phyloP scores from a whole-genome alignment of 2,329 filamentous ascomycete species.

The Talaromyces sp. region DNA sequence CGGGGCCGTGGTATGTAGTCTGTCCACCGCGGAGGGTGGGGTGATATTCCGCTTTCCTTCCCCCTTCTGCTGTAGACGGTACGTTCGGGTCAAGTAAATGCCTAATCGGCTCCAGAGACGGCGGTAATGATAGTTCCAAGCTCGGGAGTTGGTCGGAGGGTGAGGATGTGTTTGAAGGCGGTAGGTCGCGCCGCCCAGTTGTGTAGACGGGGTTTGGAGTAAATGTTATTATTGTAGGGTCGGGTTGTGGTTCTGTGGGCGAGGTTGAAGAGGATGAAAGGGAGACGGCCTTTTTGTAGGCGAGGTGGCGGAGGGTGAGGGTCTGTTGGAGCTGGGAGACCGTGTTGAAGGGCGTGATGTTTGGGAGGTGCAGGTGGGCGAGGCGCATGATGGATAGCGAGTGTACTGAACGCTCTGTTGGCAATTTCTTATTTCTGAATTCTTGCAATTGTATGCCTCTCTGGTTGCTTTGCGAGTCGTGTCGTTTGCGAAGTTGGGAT shows the following conservation, averaged over 20 bases:
- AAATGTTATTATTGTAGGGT: constrained; percentile 75
- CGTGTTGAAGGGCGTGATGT: constrained; percentile 52
- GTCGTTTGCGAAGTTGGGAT: too few relatives aligned
- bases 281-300: constrained; percentile 54
- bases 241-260: constrained; percentile 52
- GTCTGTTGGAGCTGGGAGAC: constrained; percentile 56
- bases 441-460: too few relatives aligned
- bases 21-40: constrained; percentile 80
- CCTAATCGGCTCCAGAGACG: constrained; percentile 36
- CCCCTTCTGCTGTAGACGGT: background rate
- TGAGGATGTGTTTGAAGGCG: constrained; percentile 36
- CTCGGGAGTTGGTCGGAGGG: constrained; percentile 23
- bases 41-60: constrained; percentile 55
- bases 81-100: constrained; percentile 25
- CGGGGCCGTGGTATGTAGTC: constrained; percentile 92
- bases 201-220: constrained; percentile 82
- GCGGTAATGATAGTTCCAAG: constrained; percentile 40
- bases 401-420: constrained; percentile 23
- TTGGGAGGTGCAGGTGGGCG: constrained; percentile 59
- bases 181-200: constrained; percentile 74
- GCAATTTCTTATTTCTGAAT: background rate
- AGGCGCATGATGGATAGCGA: constrained; percentile 45
- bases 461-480: too few relatives aligned
- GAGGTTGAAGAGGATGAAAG: constrained; percentile 23
- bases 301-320: constrained; percentile 57